Conservation (phyloP, 176 grass and related monocot species). For the maize (Zea mays) region DNA sequence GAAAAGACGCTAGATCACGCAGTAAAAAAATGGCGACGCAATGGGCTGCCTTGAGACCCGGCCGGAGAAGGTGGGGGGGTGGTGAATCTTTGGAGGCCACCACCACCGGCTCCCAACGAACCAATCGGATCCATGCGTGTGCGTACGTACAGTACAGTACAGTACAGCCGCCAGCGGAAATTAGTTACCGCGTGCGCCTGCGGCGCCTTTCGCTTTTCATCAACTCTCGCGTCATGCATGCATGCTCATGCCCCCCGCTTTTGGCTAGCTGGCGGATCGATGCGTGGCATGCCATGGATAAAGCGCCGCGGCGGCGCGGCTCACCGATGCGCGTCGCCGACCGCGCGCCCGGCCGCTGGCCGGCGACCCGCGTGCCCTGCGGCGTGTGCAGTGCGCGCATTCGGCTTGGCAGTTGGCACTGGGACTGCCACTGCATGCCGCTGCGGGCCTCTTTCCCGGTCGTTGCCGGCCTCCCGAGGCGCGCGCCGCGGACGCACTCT, state of each 20-base stretch:
- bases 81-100: slow-evolving; percentile 37
- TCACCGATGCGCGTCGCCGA: neutral
- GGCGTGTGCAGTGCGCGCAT: neutral
- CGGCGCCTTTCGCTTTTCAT: slow-evolving; percentile 33
- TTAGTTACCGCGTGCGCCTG: slow-evolving; percentile 37
- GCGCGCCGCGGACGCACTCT: slow-evolving; percentile 6
- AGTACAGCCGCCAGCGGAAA: neutral
- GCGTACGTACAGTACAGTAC: neutral
- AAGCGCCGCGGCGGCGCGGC: slow-evolving; percentile 2
- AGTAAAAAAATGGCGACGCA: neutral
- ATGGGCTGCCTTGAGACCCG: neutral
- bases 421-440: neutral
- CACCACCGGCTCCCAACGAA: neutral
- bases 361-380: slow-evolving; percentile 30
- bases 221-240: slow-evolving; percentile 21
- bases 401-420: neutral
- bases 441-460: slow-evolving; percentile 19
- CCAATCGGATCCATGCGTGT: neutral
- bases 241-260: neutral
- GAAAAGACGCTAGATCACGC: slow-evolving; percentile 26
- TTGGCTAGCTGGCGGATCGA: slow-evolving; percentile 1
- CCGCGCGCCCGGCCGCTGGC: neutral
- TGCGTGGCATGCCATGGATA: slow-evolving; percentile 21
- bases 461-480: slow-evolving; percentile 25
- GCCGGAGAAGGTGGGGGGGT: slow-evolving; percentile 16